These are phyloP conservation scores for Auricularia heimuer DNA, from an alignment of 768 basidiomycete genomes.

Conservation along the genomic window DNA sequence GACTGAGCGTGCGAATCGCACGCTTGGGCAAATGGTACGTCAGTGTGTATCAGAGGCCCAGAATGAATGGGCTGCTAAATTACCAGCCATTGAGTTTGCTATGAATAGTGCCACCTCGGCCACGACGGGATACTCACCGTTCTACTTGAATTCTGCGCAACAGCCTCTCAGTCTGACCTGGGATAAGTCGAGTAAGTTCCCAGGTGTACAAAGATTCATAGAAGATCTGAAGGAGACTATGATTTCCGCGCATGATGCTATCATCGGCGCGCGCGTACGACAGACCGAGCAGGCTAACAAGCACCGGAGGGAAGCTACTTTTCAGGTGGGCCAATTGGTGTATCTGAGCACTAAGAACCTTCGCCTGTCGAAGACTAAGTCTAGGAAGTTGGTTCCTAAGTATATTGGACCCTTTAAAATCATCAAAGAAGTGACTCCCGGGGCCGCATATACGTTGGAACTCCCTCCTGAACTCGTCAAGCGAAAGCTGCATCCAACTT, in stretches of 20 bases:
- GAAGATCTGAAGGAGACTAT: slow-evolving; percentile 18
- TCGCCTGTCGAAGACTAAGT: slow-evolving; percentile 1
- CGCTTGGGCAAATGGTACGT: not conserved
- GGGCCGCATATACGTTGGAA: slow-evolving; percentile 22
- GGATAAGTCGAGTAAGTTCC: slow-evolving; percentile 8
- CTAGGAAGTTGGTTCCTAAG: slow-evolving; percentile 8
- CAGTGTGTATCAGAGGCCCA: slow-evolving; percentile 3
- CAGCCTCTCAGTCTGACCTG: slow-evolving; percentile 9
- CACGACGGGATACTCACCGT: slow-evolving; percentile 14
- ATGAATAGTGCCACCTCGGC: slow-evolving; percentile 13
- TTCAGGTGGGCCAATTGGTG: slow-evolving; percentile 6
- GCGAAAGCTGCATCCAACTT: slow-evolving; percentile 24
- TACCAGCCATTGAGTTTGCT: slow-evolving; percentile 12
- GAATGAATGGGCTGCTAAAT: slow-evolving; percentile 8
- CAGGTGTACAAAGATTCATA: slow-evolving; percentile 20
- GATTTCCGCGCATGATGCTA: slow-evolving; percentile 26
- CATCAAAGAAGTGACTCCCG: not conserved
- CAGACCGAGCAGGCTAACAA: slow-evolving; percentile 25
- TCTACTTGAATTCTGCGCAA: slow-evolving; percentile 12
- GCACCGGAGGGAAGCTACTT: not conserved
- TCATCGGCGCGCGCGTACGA: slow-evolving; percentile 24
- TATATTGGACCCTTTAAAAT: slow-evolving; percentile 8
- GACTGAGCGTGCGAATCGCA: slow-evolving; percentile 21
- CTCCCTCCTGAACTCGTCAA: slow-evolving; percentile 18
- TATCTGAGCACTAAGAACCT: slow-evolving; percentile 9